Percentiles rank a stretch among this genome's conserved stretches.
phyloP scores from a whole-genome alignment of 129 eudicot genomes.

The Helianthus tuberosus region DNA sequence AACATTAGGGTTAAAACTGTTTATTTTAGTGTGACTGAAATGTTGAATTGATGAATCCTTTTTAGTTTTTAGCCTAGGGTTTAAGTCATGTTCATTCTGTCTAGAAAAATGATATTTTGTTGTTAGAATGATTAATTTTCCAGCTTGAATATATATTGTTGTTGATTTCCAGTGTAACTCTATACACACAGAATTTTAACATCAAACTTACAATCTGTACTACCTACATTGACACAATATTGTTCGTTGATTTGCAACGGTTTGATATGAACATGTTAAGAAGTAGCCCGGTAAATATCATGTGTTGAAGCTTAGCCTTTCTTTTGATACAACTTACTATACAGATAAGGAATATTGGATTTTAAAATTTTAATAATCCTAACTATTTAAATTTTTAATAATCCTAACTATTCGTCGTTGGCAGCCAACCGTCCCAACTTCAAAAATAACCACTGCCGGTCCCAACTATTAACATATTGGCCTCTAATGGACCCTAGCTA shows the following conservation, averaged over 20 bases:
- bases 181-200: not conserved
- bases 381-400: no score
- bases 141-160: not conserved
- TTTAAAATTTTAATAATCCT: no score
- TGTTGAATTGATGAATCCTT: conserved; percentile 4
- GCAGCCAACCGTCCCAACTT: no score
- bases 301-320: not conserved
- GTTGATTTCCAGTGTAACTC: no score
- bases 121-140: not conserved
- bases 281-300: not conserved
- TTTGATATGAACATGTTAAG: not conserved
- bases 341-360: not conserved
- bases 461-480: no score
- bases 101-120: not conserved
- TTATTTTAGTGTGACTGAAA: conserved; percentile 3
- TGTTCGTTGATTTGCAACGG: not conserved
- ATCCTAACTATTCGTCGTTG: no score
- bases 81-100: not conserved
- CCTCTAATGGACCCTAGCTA: no score
- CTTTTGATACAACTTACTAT: not conserved
- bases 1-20: not conserved
- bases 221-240: not conserved
- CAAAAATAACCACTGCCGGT: no score
- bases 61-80: conserved; percentile 14
- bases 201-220: conserved; percentile 7